Base-by-base conservation (phyloP, 2,329 filamentous ascomycete species). In the Epichloe brachyelytri region DNA sequence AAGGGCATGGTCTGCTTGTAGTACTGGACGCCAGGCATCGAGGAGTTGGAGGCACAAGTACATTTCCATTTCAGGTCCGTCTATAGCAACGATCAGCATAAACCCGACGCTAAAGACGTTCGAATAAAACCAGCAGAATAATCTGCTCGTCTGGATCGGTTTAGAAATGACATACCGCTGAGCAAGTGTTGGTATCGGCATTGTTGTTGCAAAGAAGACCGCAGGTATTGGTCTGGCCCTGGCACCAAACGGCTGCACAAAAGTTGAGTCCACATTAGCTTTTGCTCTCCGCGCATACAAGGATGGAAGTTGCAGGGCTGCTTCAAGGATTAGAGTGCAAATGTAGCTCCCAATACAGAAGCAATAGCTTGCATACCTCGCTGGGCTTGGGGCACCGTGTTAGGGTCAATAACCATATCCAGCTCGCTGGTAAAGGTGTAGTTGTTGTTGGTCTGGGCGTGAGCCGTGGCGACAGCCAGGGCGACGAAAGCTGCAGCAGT, bases 1-100 rank as follows among this genome's bases (percentile, higher is more conserved):
- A 66, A 70, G 46, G 72, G 71, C 56, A 80, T 65, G 3, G 76
- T 77, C 67, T 78, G 71, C 46, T 55, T 58, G 66, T 77, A 80
- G 62, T 74, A 71, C 62, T 77, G 66, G 44, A 80, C 70, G 52
- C 72, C 74, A 14, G 77, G 76, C 6, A 68, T 66, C 45, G 69
- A 71, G 58, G 62, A 65, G 63, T 79, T 77, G 55, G 63, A 58
- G 36, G 60, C 49, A 68, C 77, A 80, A 15, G 63, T 68, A 64
- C 77, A 80, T 15, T 61, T 56, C 65, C 70, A 80, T 49, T 64
- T 56, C 43, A 80, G 68, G 40, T 50, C 49, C 71, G 77, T 55
- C 43, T 53, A 26, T 46, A 17, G 30, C 30, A 46, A 7, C 15
- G 20, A 37, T 54, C 45, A 55, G 51, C 43, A 49, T 37, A 41